These are phyloP conservation scores for Aspergillus sp. DNA, from an alignment of 2,329 filamentous ascomycete species.

Conservation along the genomic window DNA sequence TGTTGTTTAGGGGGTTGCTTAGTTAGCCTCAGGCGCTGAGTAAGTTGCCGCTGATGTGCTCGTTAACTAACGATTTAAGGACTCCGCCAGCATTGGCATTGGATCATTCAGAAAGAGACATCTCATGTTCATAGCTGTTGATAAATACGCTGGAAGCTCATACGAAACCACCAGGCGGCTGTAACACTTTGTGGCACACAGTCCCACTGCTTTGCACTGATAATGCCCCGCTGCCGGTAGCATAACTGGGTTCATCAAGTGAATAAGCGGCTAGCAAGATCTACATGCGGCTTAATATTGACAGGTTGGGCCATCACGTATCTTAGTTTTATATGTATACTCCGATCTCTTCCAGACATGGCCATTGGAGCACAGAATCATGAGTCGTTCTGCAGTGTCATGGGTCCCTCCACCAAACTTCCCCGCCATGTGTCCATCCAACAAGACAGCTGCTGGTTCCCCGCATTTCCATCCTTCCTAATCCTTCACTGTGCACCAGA, in stretches of 20 bases:
- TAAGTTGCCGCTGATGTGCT: background rate
- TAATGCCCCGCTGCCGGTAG: background rate
- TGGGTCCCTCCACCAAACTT: background rate
- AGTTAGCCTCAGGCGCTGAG: slow-evolving; percentile 5
- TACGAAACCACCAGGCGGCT: background rate
- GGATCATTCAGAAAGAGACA: background rate
- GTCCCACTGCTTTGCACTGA: background rate
- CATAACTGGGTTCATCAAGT: background rate
- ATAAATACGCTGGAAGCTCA: background rate
- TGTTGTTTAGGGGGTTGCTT: slow-evolving; percentile 1
- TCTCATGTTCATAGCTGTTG: background rate
- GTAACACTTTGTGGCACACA: background rate
- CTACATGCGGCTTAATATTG: background rate
- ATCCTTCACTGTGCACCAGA: background rate
- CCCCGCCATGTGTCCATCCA: background rate
- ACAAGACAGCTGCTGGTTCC: background rate
- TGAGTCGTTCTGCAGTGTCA: background rate
- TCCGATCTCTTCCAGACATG: background rate
- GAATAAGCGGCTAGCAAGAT: background rate
- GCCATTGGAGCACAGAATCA: background rate
- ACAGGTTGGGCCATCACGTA: background rate
- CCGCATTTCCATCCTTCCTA: slow-evolving; percentile 2
- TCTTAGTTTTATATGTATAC: background rate
- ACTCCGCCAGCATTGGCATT: background rate
- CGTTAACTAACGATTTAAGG: background rate